Conservation (phyloP, 345 rosid species). For the Salix koriyanagi region DNA sequence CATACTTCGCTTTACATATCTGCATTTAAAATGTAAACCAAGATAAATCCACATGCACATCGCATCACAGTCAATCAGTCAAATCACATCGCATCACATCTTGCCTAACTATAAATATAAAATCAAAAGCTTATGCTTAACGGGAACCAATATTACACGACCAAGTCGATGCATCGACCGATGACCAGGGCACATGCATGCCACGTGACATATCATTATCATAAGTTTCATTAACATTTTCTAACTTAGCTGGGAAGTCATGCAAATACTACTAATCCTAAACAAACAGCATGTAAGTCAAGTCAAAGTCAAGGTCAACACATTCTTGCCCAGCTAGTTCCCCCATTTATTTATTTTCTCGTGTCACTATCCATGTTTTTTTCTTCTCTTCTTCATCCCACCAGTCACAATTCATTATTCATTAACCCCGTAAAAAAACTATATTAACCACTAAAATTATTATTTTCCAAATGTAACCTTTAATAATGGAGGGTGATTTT, state of each 20-base stretch:
- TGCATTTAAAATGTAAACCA: conserved; percentile 23
- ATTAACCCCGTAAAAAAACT: background rate
- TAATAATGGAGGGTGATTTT: background rate
- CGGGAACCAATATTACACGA: too few species aligned
- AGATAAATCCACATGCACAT: background rate
- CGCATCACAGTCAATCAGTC: background rate
- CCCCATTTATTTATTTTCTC: background rate
- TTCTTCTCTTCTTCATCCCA: background rate
- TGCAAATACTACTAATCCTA: conserved; percentile 3
- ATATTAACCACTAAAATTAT: background rate
- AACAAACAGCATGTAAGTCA: background rate
- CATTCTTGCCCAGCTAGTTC: conserved; percentile 7
- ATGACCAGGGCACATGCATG: background rate
- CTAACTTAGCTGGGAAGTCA: conserved; percentile 11
- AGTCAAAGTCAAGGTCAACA: conserved; percentile 24
- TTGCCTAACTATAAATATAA: background rate
- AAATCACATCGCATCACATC: background rate
- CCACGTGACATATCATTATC: conserved; percentile 6
- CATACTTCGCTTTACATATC: conserved; percentile 77
- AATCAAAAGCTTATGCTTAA: too few species aligned
- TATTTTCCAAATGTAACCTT: background rate
- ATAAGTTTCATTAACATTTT: background rate
- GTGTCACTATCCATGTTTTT: conserved; percentile 8
- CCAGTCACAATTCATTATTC: background rate
- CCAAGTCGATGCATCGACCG: too few species aligned